Conservation (phyloP, 2,329 filamentous ascomycete genomes). For the Aureobasidium sp. region DNA sequence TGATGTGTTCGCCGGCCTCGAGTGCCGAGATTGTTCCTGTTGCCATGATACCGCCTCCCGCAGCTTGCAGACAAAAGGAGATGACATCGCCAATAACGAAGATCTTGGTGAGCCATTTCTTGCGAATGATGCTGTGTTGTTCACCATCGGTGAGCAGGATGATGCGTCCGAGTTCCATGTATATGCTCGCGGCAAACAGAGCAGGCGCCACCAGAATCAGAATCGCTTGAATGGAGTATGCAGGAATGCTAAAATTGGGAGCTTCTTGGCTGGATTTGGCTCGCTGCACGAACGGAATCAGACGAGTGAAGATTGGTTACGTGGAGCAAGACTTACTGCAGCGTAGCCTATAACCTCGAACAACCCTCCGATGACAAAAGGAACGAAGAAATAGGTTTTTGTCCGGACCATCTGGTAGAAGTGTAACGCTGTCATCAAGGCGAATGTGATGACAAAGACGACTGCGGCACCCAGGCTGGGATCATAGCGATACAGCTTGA, state of each 20-base stretch:
- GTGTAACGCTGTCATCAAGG: slow-evolving; percentile 30
- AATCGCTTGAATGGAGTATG: slow-evolving; percentile 39
- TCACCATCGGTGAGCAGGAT: slow-evolving; percentile 38
- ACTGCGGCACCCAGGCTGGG: slow-evolving; percentile 25
- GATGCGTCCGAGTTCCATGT: slow-evolving; percentile 44
- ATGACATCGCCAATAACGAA: slow-evolving; percentile 45
- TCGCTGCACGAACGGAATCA: slow-evolving; percentile 32
- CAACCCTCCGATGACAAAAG: slow-evolving; percentile 47
- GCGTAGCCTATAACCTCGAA: slow-evolving; percentile 50
- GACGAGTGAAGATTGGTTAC: not conserved
- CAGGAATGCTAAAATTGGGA: slow-evolving; percentile 36
- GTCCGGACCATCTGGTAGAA: slow-evolving; percentile 33
- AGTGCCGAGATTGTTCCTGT: slow-evolving; percentile 24
- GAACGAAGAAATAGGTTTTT: slow-evolving; percentile 46
- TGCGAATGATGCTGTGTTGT: slow-evolving; percentile 36
- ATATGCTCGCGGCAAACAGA: slow-evolving; percentile 45
- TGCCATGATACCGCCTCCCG: slow-evolving; percentile 38
- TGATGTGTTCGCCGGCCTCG: slow-evolving; percentile 36
- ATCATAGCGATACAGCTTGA: slow-evolving; percentile 23
- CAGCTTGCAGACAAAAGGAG: slow-evolving; percentile 41
- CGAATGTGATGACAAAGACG: slow-evolving; percentile 28
- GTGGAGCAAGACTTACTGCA: slow-evolving; percentile 35
- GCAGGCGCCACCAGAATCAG: slow-evolving; percentile 45
- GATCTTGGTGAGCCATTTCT: slow-evolving; percentile 39
- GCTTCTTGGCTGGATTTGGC: slow-evolving; percentile 36